These are phyloP conservation scores for Musa acuminata DNA, from an alignment of 176 grass and related monocot species.

Conservation along the genomic window DNA sequence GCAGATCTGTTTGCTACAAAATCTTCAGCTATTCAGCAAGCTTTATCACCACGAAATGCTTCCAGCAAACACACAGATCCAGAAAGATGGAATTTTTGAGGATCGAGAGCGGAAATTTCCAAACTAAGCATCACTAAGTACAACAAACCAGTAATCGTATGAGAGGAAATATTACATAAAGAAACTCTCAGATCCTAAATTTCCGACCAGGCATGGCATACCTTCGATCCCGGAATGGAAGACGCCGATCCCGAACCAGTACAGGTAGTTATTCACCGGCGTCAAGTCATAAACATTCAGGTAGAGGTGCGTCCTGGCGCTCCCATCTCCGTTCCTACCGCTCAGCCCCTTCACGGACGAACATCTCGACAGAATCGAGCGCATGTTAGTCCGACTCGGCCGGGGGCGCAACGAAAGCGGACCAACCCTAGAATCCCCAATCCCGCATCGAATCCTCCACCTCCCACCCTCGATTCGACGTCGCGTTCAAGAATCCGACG, in stretches of 20 bases:
- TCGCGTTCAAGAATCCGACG: not conserved
- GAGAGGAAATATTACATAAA: no score
- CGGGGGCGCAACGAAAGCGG: not conserved
- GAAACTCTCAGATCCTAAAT: no score
- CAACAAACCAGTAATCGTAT: no score
- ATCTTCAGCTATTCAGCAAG: not conserved
- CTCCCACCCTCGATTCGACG: not conserved
- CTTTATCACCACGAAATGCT: not conserved
- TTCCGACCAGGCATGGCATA: constrained; percentile 2
- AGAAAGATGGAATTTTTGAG: not conserved
- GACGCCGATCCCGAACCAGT: constrained; percentile 87
- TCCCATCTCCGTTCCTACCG: not conserved
- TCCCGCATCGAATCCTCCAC: not conserved
- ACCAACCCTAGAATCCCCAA: not conserved
- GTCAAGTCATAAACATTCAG: constrained; percentile 96
- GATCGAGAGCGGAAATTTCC: not conserved
- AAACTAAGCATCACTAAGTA: not conserved
- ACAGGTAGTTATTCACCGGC: constrained; percentile 72
- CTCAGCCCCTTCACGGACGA: not conserved
- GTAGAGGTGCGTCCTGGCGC: constrained; percentile 28
- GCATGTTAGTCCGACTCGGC: not conserved
- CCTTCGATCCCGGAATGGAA: constrained; percentile 95
- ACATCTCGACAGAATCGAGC: not conserved
- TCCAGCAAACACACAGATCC: not conserved
- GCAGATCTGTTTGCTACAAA: not conserved